phyloP scores from a whole-genome alignment of 2,329 filamentous ascomycete species.

The Botrytis medusae region DNA sequence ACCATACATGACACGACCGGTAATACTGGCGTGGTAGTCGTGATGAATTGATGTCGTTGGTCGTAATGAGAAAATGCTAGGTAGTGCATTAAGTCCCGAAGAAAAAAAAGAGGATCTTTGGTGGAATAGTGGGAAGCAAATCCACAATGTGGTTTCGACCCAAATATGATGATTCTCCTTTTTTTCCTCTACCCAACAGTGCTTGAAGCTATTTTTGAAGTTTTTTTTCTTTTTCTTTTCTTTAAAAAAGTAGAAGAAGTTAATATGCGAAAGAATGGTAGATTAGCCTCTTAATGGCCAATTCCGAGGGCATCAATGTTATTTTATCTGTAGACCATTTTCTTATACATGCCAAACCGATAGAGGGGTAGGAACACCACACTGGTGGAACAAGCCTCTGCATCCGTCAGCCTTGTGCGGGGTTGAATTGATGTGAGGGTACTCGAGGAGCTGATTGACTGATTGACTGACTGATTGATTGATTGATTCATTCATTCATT shows the following conservation, averaged over 20 bases:
- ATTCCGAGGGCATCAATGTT: background rate
- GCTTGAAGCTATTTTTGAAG: background rate
- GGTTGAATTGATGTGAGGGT: background rate
- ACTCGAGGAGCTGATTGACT: too few relatives aligned
- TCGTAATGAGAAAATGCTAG: background rate
- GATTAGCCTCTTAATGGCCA: background rate
- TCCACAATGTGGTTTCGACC: constrained; percentile 6
- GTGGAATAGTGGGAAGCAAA: constrained; percentile 10
- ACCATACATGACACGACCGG: background rate
- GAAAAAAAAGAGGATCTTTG: constrained; percentile 10
- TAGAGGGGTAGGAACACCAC: background rate
- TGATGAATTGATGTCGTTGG: background rate
- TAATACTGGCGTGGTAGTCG: background rate
- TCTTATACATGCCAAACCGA: background rate
- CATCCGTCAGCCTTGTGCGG: constrained; percentile 12
- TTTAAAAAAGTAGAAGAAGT: background rate
- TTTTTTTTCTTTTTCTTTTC: background rate
- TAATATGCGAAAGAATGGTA: background rate
- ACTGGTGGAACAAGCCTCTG: background rate
- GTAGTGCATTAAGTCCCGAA: background rate
- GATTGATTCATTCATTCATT: too few relatives aligned
- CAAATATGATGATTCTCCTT: background rate
- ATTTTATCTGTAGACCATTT: background rate
- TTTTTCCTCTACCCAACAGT: background rate
- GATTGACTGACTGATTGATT: too few relatives aligned